Base-by-base conservation (phyloP, 208 protist genomes). In the Trypanosoma brucei region DNA sequence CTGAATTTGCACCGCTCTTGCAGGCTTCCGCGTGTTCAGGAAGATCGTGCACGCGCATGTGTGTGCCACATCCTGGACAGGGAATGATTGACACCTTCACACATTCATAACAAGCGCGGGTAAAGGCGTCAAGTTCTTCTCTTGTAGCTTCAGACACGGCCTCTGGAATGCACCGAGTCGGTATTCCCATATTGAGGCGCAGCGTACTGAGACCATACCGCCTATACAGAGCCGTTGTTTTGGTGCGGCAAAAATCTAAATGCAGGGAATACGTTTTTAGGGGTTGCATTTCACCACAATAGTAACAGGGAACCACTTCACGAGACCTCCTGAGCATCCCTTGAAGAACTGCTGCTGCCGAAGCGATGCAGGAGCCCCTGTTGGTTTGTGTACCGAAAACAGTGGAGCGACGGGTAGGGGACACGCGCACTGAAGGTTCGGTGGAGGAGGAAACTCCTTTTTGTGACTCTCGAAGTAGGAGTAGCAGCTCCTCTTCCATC, bases 11-110 rank as follows among this genome's bases (percentile, higher is more conserved):
- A 81, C 37, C 70, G 65, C 8, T 50, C 11, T 67, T 79, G 52
- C 86, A 93, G 35, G 88, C 74, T 59, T 73, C 65, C 64, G 84
- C 73, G 53, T 93, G 86, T 67, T 90, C 82, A 55, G 80, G 81
- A 8, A 79, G 70, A 40, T 93, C 86, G 37, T 90, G 81, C 51
- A 93, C 63, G 34, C 83, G 86, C 30, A 88, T 40, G 22, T 62
- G 42, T n/a, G 54, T 72, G 5, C 70, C 59, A 39, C 86, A 93
- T 55, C 76, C 81, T 34, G 72, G 60, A 57, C 86, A 93, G 36
- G 72, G 60, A 55, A 90, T 68, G 44, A 93, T 68, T 44, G 82
- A 75, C 45, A 59, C 48, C 62, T 83, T 86, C 39, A 76, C 75
- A 62, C 83, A 83, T 36, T 67, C 57, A 60, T 82, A 90, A 55